Evolutionary conservation across 805 yeast genomes (phyloP).

Genomic region (Lachancea meyersii): DNA sequence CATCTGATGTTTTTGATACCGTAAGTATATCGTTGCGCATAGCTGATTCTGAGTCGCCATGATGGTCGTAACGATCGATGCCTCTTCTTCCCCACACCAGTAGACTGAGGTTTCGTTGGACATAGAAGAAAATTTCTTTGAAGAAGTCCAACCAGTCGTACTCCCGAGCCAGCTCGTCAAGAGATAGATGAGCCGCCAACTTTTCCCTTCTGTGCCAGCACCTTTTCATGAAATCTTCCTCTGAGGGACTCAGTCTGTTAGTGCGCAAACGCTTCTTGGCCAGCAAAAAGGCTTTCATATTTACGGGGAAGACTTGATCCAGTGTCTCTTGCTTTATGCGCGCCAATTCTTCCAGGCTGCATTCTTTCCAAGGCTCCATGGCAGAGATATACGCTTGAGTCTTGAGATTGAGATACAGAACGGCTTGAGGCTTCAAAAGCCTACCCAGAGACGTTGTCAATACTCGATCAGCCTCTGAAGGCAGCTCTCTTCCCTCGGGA

Average conservation of each 20-base stretch:
- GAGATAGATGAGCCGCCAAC: slow-evolving; percentile 42
- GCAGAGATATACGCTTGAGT: slow-evolving; percentile 95
- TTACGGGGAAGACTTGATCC: slow-evolving; percentile 67
- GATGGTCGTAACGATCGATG: not conserved
- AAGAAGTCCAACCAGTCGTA: slow-evolving; percentile 85
- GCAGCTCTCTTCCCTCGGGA: slow-evolving; percentile 39
- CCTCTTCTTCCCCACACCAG: slow-evolving; percentile 60
- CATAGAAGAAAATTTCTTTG: slow-evolving; percentile 71
- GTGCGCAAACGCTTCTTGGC: slow-evolving; percentile 10
- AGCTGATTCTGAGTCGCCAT: not conserved
- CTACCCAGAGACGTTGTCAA: slow-evolving; percentile 35
- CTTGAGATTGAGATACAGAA: slow-evolving; percentile 75
- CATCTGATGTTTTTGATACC: not conserved
- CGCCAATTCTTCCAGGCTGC: slow-evolving; percentile 24
- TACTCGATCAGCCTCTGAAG: slow-evolving; percentile 7
- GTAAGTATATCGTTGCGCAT: not conserved
- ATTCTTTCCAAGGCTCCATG: slow-evolving; percentile 39
- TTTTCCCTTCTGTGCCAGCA: slow-evolving; percentile 66
- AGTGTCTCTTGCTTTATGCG: slow-evolving; percentile 55
- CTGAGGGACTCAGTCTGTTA: slow-evolving; percentile 57
- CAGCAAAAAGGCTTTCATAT: slow-evolving; percentile 41
- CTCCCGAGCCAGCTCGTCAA: slow-evolving; percentile 53
- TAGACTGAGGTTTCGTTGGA: slow-evolving; percentile 65
- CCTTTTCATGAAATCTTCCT: slow-evolving; percentile 67
- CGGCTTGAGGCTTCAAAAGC: slow-evolving; percentile 74